Conservation (phyloP, 768 basidiomycete species). For the Dictyophora rubrovolvata region DNA sequence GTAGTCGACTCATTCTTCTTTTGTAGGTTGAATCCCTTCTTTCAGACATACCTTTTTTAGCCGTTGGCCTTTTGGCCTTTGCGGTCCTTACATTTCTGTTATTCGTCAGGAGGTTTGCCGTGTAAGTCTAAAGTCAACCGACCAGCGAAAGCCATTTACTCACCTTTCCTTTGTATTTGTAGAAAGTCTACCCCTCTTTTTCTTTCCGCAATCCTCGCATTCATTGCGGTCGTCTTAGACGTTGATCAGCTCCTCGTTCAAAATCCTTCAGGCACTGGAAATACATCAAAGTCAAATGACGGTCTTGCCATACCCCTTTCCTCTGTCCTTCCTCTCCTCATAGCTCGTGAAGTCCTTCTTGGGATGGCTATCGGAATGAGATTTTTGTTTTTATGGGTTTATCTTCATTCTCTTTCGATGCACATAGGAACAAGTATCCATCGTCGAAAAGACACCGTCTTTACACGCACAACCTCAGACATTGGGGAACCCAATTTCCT, state of each 20-base stretch:
- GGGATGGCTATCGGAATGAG: constrained; percentile 48
- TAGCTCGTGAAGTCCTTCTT: constrained; percentile 48
- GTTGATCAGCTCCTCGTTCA: constrained; percentile 41
- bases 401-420: constrained; percentile 34
- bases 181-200: constrained; percentile 29
- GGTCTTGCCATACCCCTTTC: constrained; percentile 12
- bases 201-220: constrained; percentile 49
- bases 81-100: constrained; percentile 50
- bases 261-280: constrained; percentile 14
- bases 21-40: constrained; percentile 45
- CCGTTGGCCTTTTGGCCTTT: constrained; percentile 54
- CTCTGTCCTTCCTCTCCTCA: constrained; percentile 30
- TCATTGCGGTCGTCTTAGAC: constrained; percentile 55
- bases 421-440: no score
- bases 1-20: constrained; percentile 6
- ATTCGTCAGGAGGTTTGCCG: constrained; percentile 31
- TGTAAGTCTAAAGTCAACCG: background rate
- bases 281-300: constrained; percentile 17
- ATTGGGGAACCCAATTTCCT: constrained; percentile 13
- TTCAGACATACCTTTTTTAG: constrained; percentile 57
- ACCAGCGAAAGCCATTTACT: constrained; percentile 26
- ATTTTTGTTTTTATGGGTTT: constrained; percentile 60
- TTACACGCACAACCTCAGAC: constrained; percentile 9
- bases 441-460: constrained; percentile 4
- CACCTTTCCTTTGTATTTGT: constrained; percentile 23